Conservation (phyloP, 169 alveolate species). For the Plasmodium berghei region DNA sequence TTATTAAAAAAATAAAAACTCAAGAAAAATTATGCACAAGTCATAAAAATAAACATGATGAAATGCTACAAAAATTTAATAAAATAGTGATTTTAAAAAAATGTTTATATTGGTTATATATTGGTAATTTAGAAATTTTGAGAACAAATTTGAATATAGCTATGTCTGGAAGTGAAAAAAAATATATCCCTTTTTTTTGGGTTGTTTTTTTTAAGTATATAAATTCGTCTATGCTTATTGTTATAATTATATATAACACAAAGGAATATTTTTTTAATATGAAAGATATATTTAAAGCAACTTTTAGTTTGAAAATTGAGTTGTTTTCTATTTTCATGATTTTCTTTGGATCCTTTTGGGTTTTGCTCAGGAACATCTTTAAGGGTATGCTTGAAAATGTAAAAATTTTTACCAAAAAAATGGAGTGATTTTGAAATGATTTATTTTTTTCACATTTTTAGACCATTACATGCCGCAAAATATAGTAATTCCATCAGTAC, state of each 20-base stretch:
- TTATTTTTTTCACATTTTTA: too few species aligned
- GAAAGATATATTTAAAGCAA: slow-evolving; percentile 9
- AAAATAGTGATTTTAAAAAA: slow-evolving; percentile 33
- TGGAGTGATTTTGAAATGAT: too few species aligned
- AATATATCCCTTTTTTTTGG: slow-evolving; percentile 71
- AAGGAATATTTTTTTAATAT: slow-evolving; percentile 42
- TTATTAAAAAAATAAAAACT: slow-evolving; percentile 7
- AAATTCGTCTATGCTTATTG: slow-evolving; percentile 54
- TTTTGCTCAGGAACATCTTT: slow-evolving; percentile 13
- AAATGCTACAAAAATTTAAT: neutral
- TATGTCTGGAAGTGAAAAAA: slow-evolving; percentile 56
- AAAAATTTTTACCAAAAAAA: neutral
- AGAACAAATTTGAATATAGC: slow-evolving; percentile 64
- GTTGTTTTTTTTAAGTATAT: slow-evolving; percentile 45
- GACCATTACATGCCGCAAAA: slow-evolving; percentile 50
- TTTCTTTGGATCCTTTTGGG: slow-evolving; percentile 13
- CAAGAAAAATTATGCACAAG: neutral
- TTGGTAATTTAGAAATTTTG: slow-evolving; percentile 56
- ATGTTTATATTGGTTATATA: slow-evolving; percentile 67
- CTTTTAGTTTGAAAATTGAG: slow-evolving; percentile 53
- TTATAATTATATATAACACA: slow-evolving; percentile 34
- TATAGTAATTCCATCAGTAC: slow-evolving; percentile 43
- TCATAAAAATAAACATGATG: neutral
- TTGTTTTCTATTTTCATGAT: slow-evolving; percentile 21
- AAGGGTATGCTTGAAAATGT: slow-evolving; percentile 10